A percentile compares a stretch with the other conserved stretches of the same genome.
Evolutionary conservation across 495 filamentous ascomycete species (phyloP).

Genomic region (Parathielavia hyrcaniae): DNA sequence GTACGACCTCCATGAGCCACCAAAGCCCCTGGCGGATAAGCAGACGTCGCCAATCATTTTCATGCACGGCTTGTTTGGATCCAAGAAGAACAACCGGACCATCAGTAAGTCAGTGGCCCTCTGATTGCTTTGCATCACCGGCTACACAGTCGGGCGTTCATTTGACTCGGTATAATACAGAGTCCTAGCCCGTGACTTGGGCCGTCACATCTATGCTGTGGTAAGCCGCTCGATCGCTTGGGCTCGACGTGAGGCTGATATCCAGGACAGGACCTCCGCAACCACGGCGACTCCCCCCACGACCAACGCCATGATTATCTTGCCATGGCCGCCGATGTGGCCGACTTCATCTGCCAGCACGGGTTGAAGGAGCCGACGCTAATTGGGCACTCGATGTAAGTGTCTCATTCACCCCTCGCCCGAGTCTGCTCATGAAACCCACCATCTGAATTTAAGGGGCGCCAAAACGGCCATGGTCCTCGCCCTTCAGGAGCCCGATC

Average conservation of each 20-base stretch:
- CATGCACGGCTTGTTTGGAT: conserved; percentile 92
- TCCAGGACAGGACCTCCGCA: conserved; percentile 71
- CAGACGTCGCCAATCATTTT: conserved; percentile 69
- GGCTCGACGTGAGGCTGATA: conserved; percentile 3
- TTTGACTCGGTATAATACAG: conserved; percentile 28
- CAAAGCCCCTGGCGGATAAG: conserved; percentile 31
- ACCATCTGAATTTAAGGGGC: conserved; percentile 51
- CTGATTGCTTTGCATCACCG: no score
- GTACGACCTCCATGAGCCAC: conserved; percentile 55
- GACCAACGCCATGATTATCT: conserved; percentile 70
- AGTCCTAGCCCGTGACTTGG: conserved; percentile 73
- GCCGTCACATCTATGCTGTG: conserved; percentile 74
- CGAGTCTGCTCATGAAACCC: neutral
- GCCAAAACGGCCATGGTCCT: conserved; percentile 92
- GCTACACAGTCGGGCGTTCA: no score
- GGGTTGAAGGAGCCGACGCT: conserved; percentile 62
- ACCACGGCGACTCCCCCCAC: conserved; percentile 89
- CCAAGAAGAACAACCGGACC: conserved; percentile 89
- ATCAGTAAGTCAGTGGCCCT: conserved; percentile 79
- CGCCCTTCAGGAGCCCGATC: conserved; percentile 59
- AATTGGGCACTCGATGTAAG: conserved; percentile 93
- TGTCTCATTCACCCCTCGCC: conserved; percentile 1
- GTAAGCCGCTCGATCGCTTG: conserved; percentile 43
- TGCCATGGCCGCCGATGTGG: conserved; percentile 81
- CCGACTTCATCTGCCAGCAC: conserved; percentile 71